These are phyloP conservation scores for Rubia yunnanensis DNA, from an alignment of 257 asterid genomes.

Conservation along the genomic window DNA sequence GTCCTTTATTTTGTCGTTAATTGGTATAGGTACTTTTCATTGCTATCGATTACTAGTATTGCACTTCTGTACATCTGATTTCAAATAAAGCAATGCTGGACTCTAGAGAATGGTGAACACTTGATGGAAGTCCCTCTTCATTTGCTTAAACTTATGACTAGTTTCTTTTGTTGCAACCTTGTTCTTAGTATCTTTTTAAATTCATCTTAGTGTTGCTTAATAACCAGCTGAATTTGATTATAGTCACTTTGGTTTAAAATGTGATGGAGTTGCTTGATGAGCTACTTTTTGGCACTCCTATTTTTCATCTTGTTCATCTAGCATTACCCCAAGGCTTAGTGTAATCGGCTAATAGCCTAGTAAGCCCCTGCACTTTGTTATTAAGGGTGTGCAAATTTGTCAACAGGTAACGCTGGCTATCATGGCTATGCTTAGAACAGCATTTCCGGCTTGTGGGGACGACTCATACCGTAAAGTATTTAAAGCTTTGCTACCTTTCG, in stretches of 20 bases:
- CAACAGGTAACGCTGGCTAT: constrained; percentile 74
- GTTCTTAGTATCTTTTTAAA: neutral
- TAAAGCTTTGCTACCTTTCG: constrained; percentile 78
- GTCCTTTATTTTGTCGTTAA: neutral
- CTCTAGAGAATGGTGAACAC: neutral
- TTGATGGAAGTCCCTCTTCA: neutral
- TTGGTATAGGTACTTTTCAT: neutral
- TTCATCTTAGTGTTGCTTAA: neutral
- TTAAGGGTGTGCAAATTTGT: constrained; percentile 18
- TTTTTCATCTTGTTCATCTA: neutral
- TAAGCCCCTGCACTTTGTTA: constrained; percentile 16
- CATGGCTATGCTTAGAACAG: constrained; percentile 71
- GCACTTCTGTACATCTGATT: neutral
- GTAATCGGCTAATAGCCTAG: neutral
- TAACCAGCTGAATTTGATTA: neutral
- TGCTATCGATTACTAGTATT: neutral
- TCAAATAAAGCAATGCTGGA: neutral
- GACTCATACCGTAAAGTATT: constrained; percentile 61
- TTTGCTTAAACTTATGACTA: neutral
- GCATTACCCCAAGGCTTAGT: neutral
- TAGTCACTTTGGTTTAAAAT: constrained; percentile 3
- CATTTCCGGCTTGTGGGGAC: constrained; percentile 85
- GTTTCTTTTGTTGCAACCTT: neutral
- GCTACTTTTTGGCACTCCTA: neutral
- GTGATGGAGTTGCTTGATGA: neutral